Evolutionary conservation across 1,284 basidiomycete genomes (phyloP).

Genomic region (Irpex sp.): DNA sequence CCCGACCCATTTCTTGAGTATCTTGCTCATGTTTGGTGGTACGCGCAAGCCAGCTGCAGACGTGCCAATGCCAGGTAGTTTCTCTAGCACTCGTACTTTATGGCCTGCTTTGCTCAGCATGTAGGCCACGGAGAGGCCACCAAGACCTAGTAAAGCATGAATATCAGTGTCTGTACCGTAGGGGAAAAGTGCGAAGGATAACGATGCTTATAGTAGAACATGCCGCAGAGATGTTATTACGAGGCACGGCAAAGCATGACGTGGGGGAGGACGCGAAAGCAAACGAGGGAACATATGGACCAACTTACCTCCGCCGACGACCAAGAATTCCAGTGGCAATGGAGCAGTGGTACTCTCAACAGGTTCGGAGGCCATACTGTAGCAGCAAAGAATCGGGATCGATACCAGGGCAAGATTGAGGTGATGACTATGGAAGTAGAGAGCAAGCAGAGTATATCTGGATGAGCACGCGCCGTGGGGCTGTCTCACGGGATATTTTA

Average conservation of each 20-base stretch:
- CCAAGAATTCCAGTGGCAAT: slow-evolving; percentile 12
- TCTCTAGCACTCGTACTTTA: slow-evolving; percentile 47
- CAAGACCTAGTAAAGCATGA: slow-evolving; percentile 20
- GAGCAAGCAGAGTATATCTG: background rate
- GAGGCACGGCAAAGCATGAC: background rate
- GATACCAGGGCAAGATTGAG: background rate
- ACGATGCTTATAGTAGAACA: background rate
- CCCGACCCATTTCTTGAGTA: slow-evolving; percentile 52
- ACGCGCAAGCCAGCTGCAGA: slow-evolving; percentile 42
- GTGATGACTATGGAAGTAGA: background rate
- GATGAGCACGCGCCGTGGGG: background rate
- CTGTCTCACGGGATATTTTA: background rate
- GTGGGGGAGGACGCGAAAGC: background rate
- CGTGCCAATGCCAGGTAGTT: slow-evolving; percentile 26
- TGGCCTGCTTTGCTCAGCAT: slow-evolving; percentile 47
- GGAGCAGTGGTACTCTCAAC: slow-evolving; percentile 1
- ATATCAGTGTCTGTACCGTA: background rate
- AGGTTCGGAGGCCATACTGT: background rate
- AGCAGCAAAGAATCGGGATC: background rate
- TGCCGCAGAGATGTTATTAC: background rate
- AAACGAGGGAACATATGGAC: background rate
- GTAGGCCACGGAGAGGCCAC: slow-evolving; percentile 50
- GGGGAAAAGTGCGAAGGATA: background rate
- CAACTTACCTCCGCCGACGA: slow-evolving; percentile 13
- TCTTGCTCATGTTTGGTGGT: slow-evolving; percentile 50